phyloP scores from a whole-genome alignment of 352 stramenopile species.

The Pythium chondricola region DNA sequence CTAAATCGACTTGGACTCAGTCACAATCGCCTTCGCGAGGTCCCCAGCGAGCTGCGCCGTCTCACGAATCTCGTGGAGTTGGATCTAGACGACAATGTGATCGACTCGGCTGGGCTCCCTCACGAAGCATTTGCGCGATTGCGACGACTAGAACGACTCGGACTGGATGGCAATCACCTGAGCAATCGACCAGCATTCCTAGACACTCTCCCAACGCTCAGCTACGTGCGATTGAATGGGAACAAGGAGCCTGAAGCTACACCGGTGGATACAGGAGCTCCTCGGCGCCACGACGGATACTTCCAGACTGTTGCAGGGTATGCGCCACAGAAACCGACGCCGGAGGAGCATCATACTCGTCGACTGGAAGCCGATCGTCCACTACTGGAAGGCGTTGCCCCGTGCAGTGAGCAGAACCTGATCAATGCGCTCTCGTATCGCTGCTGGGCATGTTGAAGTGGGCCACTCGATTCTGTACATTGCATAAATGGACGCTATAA shows the following conservation, averaged over 20 bases:
- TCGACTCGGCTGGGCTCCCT: slow-evolving; percentile 30
- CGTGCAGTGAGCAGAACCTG: slow-evolving; percentile 19
- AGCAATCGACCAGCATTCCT: slow-evolving; percentile 17
- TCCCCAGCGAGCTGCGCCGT: slow-evolving; percentile 43
- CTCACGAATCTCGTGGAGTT: slow-evolving; percentile 57
- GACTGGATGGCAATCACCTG: slow-evolving; percentile 55
- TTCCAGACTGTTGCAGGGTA: slow-evolving; percentile 33
- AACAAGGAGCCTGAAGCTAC: slow-evolving; percentile 17
- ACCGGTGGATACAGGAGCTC: slow-evolving; percentile 1
- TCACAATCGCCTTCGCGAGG: slow-evolving; percentile 34
- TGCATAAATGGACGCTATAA: too few relatives aligned
- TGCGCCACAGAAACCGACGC: slow-evolving; percentile 2
- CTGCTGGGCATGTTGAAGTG: too few relatives aligned
- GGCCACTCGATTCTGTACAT: too few relatives aligned
- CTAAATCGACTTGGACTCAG: slow-evolving; percentile 56
- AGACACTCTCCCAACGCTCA: slow-evolving; percentile 24
- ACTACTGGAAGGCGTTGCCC: slow-evolving; percentile 10
- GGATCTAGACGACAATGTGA: slow-evolving; percentile 56
- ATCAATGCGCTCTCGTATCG: slow-evolving; percentile 4
- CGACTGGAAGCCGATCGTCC: too few relatives aligned
- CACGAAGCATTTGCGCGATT: slow-evolving; percentile 36
- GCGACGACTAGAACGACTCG: slow-evolving; percentile 44
- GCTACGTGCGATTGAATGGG: slow-evolving; percentile 42
- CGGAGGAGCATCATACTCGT: too few relatives aligned
- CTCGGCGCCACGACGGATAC: slow-evolving; percentile 41